These are phyloP conservation scores for Nitzschia sp. DNA, from an alignment of 108 stramenopile species.

Conservation along the genomic window DNA sequence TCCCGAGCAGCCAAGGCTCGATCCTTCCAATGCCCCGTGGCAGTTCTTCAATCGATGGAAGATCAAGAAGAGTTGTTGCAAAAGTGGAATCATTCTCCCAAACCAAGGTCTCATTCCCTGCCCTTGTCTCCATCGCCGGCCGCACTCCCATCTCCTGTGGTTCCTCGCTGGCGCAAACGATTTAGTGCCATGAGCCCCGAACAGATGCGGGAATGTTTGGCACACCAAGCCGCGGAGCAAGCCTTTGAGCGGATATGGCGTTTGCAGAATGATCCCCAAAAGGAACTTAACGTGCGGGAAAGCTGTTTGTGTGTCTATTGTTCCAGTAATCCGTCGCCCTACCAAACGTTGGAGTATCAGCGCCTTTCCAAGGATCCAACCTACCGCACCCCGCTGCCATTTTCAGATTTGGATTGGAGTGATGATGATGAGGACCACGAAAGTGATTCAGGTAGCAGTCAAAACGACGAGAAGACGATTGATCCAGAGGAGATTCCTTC, in stretches of 20 bases:
- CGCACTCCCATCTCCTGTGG: neutral
- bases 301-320: constrained; percentile 1
- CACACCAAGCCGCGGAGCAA: neutral
- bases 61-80: neutral
- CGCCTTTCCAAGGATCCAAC: neutral
- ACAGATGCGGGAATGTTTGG: neutral
- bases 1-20: neutral
- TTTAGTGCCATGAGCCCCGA: neutral
- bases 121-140: too few relatives aligned
- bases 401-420: neutral
- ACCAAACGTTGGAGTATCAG: neutral
- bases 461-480: neutral
- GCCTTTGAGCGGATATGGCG: constrained; percentile 1
- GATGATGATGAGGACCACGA: neutral
- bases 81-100: neutral
- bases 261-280: neutral
- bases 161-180: neutral
- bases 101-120: too few relatives aligned
- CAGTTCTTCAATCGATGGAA: neutral
- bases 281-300: neutral
- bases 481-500: neutral
- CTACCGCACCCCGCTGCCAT: neutral
- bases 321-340: neutral
- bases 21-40: neutral
- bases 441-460: neutral